Percentiles rank a stretch among this genome's conserved stretches.
phyloP scores from a whole-genome alignment of 2,329 filamentous ascomycete genomes.

The Microsporum audouinii region DNA sequence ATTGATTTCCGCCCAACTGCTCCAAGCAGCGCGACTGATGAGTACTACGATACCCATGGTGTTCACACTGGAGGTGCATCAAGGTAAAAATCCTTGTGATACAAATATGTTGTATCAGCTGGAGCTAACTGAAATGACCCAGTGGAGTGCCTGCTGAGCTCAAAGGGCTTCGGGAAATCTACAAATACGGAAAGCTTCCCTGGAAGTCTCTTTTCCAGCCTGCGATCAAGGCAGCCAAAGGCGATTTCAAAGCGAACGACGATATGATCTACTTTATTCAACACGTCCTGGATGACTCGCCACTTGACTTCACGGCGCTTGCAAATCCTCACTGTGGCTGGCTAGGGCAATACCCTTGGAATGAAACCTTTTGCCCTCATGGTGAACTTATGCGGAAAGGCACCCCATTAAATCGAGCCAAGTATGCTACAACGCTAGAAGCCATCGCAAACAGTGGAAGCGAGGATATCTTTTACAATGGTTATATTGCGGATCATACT shows the following conservation, averaged over 20 bases:
- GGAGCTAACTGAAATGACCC: not conserved
- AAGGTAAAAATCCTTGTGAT: slow-evolving; percentile 27
- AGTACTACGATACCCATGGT: not conserved
- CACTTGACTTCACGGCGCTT: not conserved
- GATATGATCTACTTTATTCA: slow-evolving; percentile 68
- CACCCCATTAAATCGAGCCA: slow-evolving; percentile 65
- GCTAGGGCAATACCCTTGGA: slow-evolving; percentile 48
- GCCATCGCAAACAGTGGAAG: slow-evolving; percentile 58
- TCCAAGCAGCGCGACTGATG: slow-evolving; percentile 33
- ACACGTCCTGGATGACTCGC: slow-evolving; percentile 45
- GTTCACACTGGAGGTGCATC: not conserved
- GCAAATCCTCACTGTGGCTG: not conserved
- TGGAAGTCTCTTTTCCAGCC: slow-evolving; percentile 64
- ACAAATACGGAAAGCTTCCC: slow-evolving; percentile 42
- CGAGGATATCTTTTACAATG: slow-evolving; percentile 60
- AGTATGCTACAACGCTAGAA: slow-evolving; percentile 69
- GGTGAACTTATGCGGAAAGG: slow-evolving; percentile 60
- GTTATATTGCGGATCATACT: slow-evolving; percentile 59
- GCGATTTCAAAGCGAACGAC: slow-evolving; percentile 42
- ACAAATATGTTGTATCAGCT: slow-evolving; percentile 44
- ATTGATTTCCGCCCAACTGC: slow-evolving; percentile 86
- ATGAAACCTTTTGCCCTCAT: slow-evolving; percentile 75
- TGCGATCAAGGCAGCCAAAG: slow-evolving; percentile 56
- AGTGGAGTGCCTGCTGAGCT: slow-evolving; percentile 51
- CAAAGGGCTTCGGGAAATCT: slow-evolving; percentile 64